Evolutionary conservation across 768 basidiomycete species (phyloP).

Genomic region (Mycena leptocephala): DNA sequence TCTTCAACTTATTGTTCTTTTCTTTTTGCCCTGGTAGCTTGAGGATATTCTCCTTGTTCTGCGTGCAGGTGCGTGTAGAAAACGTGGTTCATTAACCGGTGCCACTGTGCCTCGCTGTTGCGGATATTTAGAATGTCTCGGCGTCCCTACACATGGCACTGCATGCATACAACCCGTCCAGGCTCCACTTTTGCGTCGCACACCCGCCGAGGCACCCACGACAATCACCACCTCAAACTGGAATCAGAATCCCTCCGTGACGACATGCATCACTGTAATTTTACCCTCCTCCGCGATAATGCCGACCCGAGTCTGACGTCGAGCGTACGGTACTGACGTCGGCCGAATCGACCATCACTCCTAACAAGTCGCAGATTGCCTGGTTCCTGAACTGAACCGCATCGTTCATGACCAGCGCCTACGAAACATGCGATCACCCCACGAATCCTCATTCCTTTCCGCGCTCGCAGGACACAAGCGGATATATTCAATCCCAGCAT

Average conservation of each 20-base stretch:
- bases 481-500: too few species aligned
- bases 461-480: too few species aligned
- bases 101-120: background rate
- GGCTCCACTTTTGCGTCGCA: background rate
- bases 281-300: slow-evolving; percentile 7
- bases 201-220: background rate
- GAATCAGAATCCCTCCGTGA: slow-evolving; percentile 17
- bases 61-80: background rate
- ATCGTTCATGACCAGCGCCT: too few species aligned
- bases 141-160: background rate
- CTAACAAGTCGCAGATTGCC: background rate
- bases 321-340: background rate
- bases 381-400: slow-evolving; percentile 13
- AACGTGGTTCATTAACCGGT: too few species aligned
- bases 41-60: background rate
- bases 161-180: background rate
- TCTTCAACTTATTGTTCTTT: background rate
- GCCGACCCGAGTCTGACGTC: background rate
- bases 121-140: background rate
- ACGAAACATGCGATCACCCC: too few species aligned
- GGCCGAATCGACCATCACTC: background rate
- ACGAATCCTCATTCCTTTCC: too few species aligned
- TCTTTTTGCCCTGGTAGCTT: background rate
- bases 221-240: background rate
- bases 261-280: slow-evolving; percentile 1